phyloP scores from a whole-genome alignment of 257 asterid genomes.

The Nemophila menziesii region DNA sequence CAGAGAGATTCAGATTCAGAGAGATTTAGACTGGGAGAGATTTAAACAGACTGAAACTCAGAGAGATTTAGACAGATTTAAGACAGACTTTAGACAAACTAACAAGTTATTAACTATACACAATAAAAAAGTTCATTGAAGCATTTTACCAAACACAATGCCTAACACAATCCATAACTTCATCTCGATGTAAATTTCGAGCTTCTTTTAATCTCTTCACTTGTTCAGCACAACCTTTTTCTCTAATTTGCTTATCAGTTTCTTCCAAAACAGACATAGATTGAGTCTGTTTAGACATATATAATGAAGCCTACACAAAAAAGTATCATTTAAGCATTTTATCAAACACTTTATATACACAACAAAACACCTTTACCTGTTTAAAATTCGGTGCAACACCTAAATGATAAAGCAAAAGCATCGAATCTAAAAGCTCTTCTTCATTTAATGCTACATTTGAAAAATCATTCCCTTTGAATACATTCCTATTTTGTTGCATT shows the following conservation, averaged over 20 bases:
- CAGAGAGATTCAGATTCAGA: not conserved
- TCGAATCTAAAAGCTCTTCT: constrained; percentile 91
- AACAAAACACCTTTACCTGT: constrained; percentile 46
- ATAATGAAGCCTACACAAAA: constrained; percentile 58
- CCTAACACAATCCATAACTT: constrained; percentile 84
- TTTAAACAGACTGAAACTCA: not conserved
- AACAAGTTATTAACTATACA: not conserved
- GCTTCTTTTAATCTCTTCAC: constrained; percentile 83
- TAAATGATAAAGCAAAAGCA: constrained; percentile 84
- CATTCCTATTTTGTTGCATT: constrained; percentile 51
- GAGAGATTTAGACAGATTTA: not conserved
- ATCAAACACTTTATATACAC: not conserved
- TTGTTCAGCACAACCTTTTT: constrained; percentile 49
- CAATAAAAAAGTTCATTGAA: not conserved
- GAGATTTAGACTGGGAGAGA: not conserved
- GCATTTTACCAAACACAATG: constrained; percentile 77
- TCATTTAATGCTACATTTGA: constrained; percentile 74
- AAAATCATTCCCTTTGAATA: constrained; percentile 42
- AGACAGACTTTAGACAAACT: not conserved
- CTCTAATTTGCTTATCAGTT: constrained; percentile 81
- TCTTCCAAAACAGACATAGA: constrained; percentile 70
- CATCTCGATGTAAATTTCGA: constrained; percentile 68
- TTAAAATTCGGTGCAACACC: constrained; percentile 94
- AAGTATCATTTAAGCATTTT: constrained; percentile 3
- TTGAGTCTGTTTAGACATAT: constrained; percentile 76